Base-by-base conservation (phyloP, 306 rosid genomes). In the Delonix regia region DNA sequence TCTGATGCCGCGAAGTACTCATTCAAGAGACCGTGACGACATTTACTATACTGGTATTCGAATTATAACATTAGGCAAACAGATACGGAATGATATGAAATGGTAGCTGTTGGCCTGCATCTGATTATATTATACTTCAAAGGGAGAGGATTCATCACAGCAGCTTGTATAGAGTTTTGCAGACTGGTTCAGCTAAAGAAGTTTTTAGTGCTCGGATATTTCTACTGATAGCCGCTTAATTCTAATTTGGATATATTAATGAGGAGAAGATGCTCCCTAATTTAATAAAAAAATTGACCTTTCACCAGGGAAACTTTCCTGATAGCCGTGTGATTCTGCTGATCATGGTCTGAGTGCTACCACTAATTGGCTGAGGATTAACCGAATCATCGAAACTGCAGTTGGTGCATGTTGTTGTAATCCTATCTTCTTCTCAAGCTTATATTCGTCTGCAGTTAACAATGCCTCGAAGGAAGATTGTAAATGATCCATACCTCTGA, bases 1-100 rank as follows among this genome's bases (percentile, higher is more conserved):
- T 74, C 38, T 57, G 14, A 39, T 18, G 72, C 83, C 80, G 80
- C 80, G 64, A 65, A 71, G 80, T 71, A 41, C 41, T 75, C 52
- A 67, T 55, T 63, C 16, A 1, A 74, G 82, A 81, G 80, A 78
- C 78, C 77, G 71, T 86, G 38, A 71, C n/a, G 48, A 16, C 15
- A 41, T 11, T 85, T 59, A 3, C 90, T 88, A 28, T 89, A 91
- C 87, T 12, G 39, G 21, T 8, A 7, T 8, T 53, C 21, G 21
- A 16, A 28, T 53, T 53, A 9, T 9, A 34, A 42, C 1, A 8
- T 0, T 13, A 8, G 12, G 9, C 10, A 42, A 42, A 10, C 2
- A 13, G 13, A 10, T 8, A 6, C 9, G 47, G 9, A 9, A 42
- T 42, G 47, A 45, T 14, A 45, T 45, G 16, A 45, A 1, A 45